Base-by-base conservation (phyloP, 1,284 basidiomycete species). In the Fistulina hepatica region DNA sequence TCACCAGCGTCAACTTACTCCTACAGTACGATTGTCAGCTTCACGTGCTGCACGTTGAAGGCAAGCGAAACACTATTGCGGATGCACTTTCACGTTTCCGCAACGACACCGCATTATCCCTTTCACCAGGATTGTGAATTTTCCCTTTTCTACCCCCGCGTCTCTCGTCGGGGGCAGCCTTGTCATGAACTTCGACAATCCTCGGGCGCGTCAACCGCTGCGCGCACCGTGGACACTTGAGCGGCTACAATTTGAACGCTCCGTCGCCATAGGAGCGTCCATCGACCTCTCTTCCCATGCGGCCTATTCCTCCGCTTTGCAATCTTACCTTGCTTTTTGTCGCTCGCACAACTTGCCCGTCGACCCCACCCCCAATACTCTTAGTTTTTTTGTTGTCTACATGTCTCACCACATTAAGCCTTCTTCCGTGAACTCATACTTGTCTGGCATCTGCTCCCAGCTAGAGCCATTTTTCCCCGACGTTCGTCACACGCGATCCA, bases 261-360 rank as follows among this genome's bases (percentile, higher is more conserved):
- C 59, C 0, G 37, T 62, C 3, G 55, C 60, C 0, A 43, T 65
- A 0, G 58, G 59, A 5, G 20, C 43, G 6, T 44, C 60, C 0
- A 47, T 67, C 21, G 59, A 63, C 8, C 23, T 20, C 2, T 50
- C 49, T 1, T 56, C 61, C 0, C 15, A 25, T 2, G 2, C 17
- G 2, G 40, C 52, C 0, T 69, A 69, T 45, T 30, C 44, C 0
- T 62, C 64, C 0, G 49, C 51, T 3, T 41, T 64, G 0, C 54
- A 62, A 13, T 63, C 60, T 0, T 71, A 65, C 23, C 31, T 67
- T 7, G 45, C 45, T 0, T 69, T 69, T 44, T 57, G 54, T 36
- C 40, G 45, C 8, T 7, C 47, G 0, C 62, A 67, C 32, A 4
- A 49, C 6, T 46, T 61, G 15, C 48, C 58, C 1, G 30, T 60